A percentile compares a stretch with the other conserved stretches of the same genome.
Conservation (phyloP, 345 rosid genomes). For the Pistacia integerrima region DNA sequence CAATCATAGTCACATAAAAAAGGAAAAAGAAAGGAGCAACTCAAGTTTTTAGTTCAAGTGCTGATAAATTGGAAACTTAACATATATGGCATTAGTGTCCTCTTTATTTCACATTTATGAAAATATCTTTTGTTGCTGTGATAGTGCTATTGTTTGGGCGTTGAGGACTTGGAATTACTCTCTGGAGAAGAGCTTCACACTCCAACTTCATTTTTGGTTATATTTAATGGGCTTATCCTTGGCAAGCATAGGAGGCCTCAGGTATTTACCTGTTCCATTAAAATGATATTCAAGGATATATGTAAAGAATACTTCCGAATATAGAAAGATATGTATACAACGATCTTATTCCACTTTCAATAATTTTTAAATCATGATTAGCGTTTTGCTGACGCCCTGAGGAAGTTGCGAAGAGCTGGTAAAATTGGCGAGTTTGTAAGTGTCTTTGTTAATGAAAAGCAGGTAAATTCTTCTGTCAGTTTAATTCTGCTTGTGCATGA, state of each 20-base stretch:
- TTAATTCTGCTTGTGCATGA: not conserved
- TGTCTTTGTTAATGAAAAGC: conserved; percentile 88
- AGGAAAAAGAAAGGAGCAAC: not conserved
- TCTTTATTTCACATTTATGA: conserved; percentile 2
- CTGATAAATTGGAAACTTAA: not conserved
- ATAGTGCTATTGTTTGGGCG: conserved; percentile 87
- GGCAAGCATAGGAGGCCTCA: conserved; percentile 95
- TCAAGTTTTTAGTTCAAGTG: not conserved
- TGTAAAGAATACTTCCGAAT: not conserved
- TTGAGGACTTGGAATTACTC: conserved; percentile 73
- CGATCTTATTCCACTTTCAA: conserved; percentile 13
- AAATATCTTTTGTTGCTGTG: conserved; percentile 20
- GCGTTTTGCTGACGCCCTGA: conserved; percentile 68
- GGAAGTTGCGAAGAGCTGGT: conserved; percentile 89
- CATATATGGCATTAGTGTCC: too few relatives aligned
- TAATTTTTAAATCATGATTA: conserved; percentile 32
- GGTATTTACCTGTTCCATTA: conserved; percentile 38
- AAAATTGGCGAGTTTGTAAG: conserved; percentile 91
- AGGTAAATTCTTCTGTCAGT: conserved; percentile 51
- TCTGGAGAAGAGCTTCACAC: conserved; percentile 93
- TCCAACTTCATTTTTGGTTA: conserved; percentile 78
- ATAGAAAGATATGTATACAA: conserved; percentile 16
- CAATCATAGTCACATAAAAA: not conserved
- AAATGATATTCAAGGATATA: too few relatives aligned
- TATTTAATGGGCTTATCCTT: conserved; percentile 83